Evolutionary conservation across 768 basidiomycete species (phyloP).

Genomic region (Xerocomellus intermedius): DNA sequence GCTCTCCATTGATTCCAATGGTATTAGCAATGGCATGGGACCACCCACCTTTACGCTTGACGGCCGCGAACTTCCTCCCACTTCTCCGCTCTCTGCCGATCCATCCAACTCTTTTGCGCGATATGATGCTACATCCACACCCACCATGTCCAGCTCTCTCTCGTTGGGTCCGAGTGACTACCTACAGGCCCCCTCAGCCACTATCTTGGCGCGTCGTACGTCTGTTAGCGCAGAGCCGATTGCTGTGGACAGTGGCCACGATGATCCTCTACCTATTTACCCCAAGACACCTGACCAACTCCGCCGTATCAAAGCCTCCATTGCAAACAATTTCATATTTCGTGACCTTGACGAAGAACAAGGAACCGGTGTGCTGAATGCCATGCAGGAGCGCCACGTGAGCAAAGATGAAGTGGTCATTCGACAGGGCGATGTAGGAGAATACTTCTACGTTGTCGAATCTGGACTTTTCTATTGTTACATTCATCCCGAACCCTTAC

Average conservation of each 20-base stretch:
- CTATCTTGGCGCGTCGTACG: slow-evolving; percentile 84
- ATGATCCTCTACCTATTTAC: slow-evolving; percentile 71
- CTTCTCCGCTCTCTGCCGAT: slow-evolving; percentile 54
- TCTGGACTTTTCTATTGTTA: slow-evolving; percentile 83
- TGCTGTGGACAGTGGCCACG: slow-evolving; percentile 64
- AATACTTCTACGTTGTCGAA: slow-evolving; percentile 98
- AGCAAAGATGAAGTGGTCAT: slow-evolving; percentile 84
- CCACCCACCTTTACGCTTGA: slow-evolving; percentile 62
- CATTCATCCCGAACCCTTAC: slow-evolving; percentile 65
- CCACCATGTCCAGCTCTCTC: slow-evolving; percentile 42
- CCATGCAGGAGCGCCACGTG: slow-evolving; percentile 87
- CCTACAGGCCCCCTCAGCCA: slow-evolving; percentile 70
- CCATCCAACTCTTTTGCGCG: slow-evolving; percentile 46
- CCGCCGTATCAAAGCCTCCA: slow-evolving; percentile 82
- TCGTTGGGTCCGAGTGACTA: slow-evolving; percentile 54
- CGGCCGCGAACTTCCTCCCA: slow-evolving; percentile 57
- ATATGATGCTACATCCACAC: slow-evolving; percentile 46
- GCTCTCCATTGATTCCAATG: slow-evolving; percentile 47
- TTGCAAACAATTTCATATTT: slow-evolving; percentile 89
- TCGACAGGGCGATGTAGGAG: slow-evolving; percentile 94
- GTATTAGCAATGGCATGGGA: slow-evolving; percentile 26
- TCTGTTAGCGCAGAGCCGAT: slow-evolving; percentile 98
- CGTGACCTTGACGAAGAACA: slow-evolving; percentile 96
- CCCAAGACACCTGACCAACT: slow-evolving; percentile 83
- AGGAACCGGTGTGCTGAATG: slow-evolving; percentile 86